Percentiles rank a stretch among this genome's conserved stretches.
Conservation (phyloP, 495 filamentous ascomycete species). For the Pyronema domesticum region DNA sequence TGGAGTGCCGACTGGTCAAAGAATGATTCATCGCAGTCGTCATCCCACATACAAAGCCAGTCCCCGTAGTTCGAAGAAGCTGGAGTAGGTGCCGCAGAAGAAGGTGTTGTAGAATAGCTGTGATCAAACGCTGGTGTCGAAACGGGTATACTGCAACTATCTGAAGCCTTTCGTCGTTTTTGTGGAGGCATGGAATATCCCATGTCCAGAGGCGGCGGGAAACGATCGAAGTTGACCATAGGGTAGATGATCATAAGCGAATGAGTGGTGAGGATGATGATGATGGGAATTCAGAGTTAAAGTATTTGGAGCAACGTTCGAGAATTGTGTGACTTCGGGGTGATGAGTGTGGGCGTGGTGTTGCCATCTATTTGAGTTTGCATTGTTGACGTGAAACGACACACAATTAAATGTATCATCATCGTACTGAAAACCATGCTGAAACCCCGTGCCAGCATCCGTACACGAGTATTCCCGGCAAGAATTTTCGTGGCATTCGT, state of each 20-base stretch:
- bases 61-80: constrained; percentile 4
- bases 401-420: constrained; percentile 1
- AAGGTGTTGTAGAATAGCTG: constrained; percentile 6
- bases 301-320: constrained; percentile 6
- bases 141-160: neutral
- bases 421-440: neutral
- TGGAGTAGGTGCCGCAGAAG: constrained; percentile 1
- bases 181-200: constrained; percentile 9
- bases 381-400: constrained; percentile 6
- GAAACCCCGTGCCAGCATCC: neutral
- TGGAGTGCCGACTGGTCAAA: constrained; percentile 4
- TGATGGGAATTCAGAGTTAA: neutral
- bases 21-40: constrained; percentile 6
- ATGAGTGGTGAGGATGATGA: neutral
- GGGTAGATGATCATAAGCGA: neutral
- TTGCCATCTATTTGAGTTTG: constrained; percentile 4
- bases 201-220: neutral
- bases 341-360: neutral
- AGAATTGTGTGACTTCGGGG: constrained; percentile 2
- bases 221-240: neutral
- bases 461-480: neutral
- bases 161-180: neutral
- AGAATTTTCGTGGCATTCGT: neutral
- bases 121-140: constrained; percentile 6
- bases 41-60: constrained; percentile 6